A percentile compares a stretch with the other conserved stretches of the same genome.
Conservation (phyloP, 768 basidiomycete genomes). For the Leucocoprinus sp. region DNA sequence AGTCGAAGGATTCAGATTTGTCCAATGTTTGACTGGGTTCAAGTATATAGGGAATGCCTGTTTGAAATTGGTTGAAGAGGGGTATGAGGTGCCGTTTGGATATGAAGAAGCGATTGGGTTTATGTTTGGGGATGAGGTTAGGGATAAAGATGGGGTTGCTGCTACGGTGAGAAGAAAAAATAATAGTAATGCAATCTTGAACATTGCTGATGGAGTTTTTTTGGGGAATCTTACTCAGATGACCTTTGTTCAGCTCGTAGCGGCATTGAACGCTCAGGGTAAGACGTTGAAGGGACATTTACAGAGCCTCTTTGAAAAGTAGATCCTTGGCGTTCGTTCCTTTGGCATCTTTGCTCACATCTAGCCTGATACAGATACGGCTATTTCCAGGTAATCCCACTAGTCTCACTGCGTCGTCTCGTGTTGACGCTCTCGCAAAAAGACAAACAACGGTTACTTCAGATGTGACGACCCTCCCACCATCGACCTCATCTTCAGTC, state of each 20-base stretch:
- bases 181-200: not conserved
- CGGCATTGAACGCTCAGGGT: slow-evolving; percentile 39
- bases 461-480: slow-evolving; percentile 59
- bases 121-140: slow-evolving; percentile 73
- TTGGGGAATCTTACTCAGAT: slow-evolving; percentile 30
- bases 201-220: not conserved
- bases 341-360: too few relatives aligned
- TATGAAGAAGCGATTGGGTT: slow-evolving; percentile 93
- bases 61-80: slow-evolving; percentile 50
- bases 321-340: too few relatives aligned
- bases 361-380: slow-evolving; percentile 46
- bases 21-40: slow-evolving; percentile 85
- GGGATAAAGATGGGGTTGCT: slow-evolving; percentile 85
- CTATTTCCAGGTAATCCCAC: slow-evolving; percentile 52
- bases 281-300: slow-evolving; percentile 51
- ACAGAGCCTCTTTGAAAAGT: slow-evolving; percentile 56
- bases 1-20: slow-evolving; percentile 73
- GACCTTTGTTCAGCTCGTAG: slow-evolving; percentile 61
- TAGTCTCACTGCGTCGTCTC: not conserved
- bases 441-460: slow-evolving; percentile 83
- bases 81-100: slow-evolving; percentile 70
- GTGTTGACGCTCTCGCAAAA: slow-evolving; percentile 1
- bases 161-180: slow-evolving; percentile 46
- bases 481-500: slow-evolving; percentile 60
- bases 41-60: slow-evolving; percentile 88